Percentiles rank a stretch among this genome's conserved stretches.
phyloP scores from a whole-genome alignment of 2,329 filamentous ascomycete species.

The Botrytis aclada region DNA sequence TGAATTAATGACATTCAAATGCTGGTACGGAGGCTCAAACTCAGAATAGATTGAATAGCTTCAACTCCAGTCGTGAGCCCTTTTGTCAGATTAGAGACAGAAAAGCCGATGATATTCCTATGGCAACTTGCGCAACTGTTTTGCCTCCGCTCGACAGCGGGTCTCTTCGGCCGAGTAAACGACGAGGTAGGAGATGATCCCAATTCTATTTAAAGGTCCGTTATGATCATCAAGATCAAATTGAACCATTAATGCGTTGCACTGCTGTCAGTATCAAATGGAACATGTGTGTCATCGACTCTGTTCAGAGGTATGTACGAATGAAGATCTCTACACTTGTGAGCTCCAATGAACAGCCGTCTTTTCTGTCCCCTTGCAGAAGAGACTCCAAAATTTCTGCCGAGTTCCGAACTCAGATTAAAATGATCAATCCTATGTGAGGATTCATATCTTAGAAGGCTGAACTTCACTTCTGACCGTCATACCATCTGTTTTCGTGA shows the following conservation, averaged over 20 bases:
- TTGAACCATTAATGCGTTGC: background rate
- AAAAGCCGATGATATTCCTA: background rate
- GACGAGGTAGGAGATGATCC: background rate
- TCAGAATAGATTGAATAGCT: background rate
- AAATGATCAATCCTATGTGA: background rate
- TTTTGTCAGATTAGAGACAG: background rate
- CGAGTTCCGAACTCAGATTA: background rate
- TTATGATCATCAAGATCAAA: background rate
- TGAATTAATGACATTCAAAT: background rate
- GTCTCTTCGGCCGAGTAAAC: too few relatives aligned
- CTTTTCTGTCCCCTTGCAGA: too few relatives aligned
- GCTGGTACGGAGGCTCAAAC: background rate
- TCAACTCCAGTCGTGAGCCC: background rate
- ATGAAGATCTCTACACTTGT: background rate
- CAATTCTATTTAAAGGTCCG: background rate
- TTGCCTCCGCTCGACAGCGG: background rate
- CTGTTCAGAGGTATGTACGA: background rate
- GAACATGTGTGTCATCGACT: background rate
- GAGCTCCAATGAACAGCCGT: background rate
- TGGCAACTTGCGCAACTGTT: background rate
- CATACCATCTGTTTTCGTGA: background rate
- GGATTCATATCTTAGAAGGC: background rate
- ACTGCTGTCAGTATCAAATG: background rate
- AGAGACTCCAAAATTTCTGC: background rate
- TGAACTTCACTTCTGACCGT: background rate